A percentile compares a stretch with the other conserved stretches of the same genome.
phyloP scores from a whole-genome alignment of 306 rosid species.

The Quercus berberidifolia region DNA sequence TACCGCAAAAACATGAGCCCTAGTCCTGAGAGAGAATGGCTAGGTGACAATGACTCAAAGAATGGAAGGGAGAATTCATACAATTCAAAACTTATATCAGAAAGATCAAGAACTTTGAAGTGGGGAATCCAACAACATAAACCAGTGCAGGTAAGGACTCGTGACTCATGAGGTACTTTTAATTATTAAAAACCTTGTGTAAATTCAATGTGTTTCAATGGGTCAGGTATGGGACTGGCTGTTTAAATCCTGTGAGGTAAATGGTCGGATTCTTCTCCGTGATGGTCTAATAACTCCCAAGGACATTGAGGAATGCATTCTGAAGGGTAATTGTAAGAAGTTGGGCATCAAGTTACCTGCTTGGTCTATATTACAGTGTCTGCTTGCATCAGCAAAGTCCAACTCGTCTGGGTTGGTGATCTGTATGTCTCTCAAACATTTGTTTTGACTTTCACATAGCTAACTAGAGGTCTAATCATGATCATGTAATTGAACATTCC shows the following conservation, averaged over 20 bases:
- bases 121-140: conserved; percentile 52
- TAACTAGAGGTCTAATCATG: conserved; percentile 8
- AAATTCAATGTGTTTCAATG: neutral
- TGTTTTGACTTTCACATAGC: neutral
- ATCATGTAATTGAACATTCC: conserved; percentile 21
- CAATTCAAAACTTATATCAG: conserved; percentile 33
- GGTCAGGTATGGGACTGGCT: conserved; percentile 82
- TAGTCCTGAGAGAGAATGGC: conserved; percentile 13
- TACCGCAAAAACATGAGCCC: conserved; percentile 39
- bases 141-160: conserved; percentile 49
- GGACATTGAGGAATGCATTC: conserved; percentile 65
- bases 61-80: conserved; percentile 27
- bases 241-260: conserved; percentile 66
- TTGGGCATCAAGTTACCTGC: conserved; percentile 65
- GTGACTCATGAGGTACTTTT: neutral
- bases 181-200: neutral
- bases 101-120: conserved; percentile 51
- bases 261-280: conserved; percentile 56
- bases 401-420: conserved; percentile 65
- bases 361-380: conserved; percentile 76
- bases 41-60: conserved; percentile 17
- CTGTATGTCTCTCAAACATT: conserved; percentile 36
- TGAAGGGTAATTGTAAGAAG: conserved; percentile 55
- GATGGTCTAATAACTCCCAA: conserved; percentile 44
- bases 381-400: conserved; percentile 69